phyloP scores from a whole-genome alignment of 257 asterid genomes.

The Forsythia suspensa region DNA sequence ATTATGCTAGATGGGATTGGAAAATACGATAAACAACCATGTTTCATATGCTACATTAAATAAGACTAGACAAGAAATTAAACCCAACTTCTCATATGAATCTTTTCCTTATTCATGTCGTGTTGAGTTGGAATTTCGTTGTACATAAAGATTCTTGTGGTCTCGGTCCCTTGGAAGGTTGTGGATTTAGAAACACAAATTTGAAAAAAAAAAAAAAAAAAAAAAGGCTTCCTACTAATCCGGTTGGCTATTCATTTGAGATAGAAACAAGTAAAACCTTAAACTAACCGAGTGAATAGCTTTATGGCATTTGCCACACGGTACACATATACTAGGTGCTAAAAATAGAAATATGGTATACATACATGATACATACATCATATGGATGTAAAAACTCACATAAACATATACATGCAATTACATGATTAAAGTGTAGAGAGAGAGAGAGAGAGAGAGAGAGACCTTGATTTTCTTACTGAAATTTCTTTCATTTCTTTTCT shows the following conservation, averaged over 20 bases:
- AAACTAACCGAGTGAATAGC: not conserved
- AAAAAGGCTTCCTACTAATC: not conserved
- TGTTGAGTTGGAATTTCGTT: too few species aligned
- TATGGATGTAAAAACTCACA: not conserved
- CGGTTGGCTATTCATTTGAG: not conserved
- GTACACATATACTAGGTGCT: not conserved
- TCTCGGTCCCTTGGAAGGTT: not conserved
- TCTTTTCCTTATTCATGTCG: too few species aligned
- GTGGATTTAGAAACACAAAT: not conserved
- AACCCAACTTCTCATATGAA: too few species aligned
- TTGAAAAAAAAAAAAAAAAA: not conserved
- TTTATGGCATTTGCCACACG: not conserved
- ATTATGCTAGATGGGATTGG: too few species aligned
- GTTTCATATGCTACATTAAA: too few species aligned
- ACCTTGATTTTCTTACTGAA: constrained; percentile 97
- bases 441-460: constrained; percentile 11
- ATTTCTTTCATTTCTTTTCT: constrained; percentile 87
- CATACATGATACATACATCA: not conserved
- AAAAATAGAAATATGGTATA: not conserved
- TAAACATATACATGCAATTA: not conserved
- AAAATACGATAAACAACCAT: too few species aligned
- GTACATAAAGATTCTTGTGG: not conserved
- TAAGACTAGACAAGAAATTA: too few species aligned
- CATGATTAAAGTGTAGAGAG: not conserved
- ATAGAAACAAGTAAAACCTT: not conserved